phyloP scores from a whole-genome alignment of 352 stramenopile species.

The Halophytophthora batemanensis region DNA sequence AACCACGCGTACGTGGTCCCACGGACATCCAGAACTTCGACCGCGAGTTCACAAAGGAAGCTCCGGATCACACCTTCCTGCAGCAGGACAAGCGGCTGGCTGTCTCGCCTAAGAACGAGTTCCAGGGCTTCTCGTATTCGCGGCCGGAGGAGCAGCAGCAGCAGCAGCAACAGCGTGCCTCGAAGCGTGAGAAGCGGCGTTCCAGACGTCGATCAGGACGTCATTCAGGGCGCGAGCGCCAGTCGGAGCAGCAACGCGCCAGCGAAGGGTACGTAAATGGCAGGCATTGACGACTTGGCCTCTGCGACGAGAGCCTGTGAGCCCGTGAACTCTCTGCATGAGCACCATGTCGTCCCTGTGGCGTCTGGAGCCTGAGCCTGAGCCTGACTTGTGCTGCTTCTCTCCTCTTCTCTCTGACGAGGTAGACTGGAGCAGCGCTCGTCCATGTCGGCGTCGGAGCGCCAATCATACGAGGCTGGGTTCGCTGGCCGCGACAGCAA shows the following conservation, averaged over 20 bases:
- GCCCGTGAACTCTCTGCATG: too few relatives aligned
- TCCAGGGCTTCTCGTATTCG: conserved; percentile 84
- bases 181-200: conserved; percentile 29
- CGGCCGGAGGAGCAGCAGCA: conserved; percentile 22
- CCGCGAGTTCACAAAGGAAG: conserved; percentile 84
- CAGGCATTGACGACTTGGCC: conserved; percentile 28
- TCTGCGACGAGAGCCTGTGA: conserved; percentile 12
- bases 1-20: conserved; percentile 70
- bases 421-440: conserved; percentile 27
- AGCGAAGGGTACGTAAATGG: conserved; percentile 40
- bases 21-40: conserved; percentile 90
- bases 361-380: conserved; percentile 14
- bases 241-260: conserved; percentile 10
- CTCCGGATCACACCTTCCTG: conserved; percentile 71
- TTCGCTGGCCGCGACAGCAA: conserved; percentile 30
- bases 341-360: too few relatives aligned
- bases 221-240: too few relatives aligned
- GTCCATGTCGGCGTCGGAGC: conserved; percentile 16
- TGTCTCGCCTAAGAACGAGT: conserved; percentile 83
- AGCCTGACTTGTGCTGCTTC: conserved; percentile 24
- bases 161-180: conserved; percentile 21
- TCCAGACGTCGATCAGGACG: conserved; percentile 23
- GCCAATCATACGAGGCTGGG: conserved; percentile 28
- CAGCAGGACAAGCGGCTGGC: conserved; percentile 74
- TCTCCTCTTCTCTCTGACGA: conserved; percentile 14